Evolutionary conservation across 495 filamentous ascomycete species (phyloP).

Genomic region (Penicillium crystallinum): DNA sequence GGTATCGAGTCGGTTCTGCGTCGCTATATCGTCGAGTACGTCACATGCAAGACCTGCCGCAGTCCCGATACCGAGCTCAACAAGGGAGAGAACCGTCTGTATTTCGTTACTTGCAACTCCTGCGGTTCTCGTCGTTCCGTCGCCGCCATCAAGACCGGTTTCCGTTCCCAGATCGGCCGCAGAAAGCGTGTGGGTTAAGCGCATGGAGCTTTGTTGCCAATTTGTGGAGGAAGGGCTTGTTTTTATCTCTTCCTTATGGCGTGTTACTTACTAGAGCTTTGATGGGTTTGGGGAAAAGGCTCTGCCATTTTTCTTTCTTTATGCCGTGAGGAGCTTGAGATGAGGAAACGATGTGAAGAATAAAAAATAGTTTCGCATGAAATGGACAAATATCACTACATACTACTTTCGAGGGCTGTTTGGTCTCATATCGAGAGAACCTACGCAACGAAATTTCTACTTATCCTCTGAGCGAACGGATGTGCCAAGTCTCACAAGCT

Average conservation of each 20-base stretch:
- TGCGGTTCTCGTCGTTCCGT: slow-evolving; percentile 88
- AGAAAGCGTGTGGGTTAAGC: slow-evolving; percentile 58
- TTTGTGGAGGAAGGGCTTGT: slow-evolving; percentile 17
- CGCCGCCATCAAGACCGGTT: slow-evolving; percentile 98
- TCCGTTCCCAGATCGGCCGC: slow-evolving; percentile 97
- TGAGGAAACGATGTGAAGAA: slow-evolving; percentile 21
- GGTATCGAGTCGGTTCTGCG: slow-evolving; percentile 94
- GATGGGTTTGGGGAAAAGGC: slow-evolving; percentile 10
- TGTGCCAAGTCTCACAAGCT: too few relatives aligned
- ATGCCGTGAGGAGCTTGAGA: slow-evolving; percentile 8
- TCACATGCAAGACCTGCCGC: slow-evolving; percentile 96
- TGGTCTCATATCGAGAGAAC: not conserved
- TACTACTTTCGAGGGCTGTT: not conserved
- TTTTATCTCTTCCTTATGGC: slow-evolving; percentile 22
- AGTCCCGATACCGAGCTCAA: slow-evolving; percentile 91
- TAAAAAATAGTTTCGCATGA: slow-evolving; percentile 21
- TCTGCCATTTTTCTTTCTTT: slow-evolving; percentile 11
- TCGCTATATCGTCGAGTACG: slow-evolving; percentile 96
- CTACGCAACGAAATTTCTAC: not conserved
- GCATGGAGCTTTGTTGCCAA: slow-evolving; percentile 8
- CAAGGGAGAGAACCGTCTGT: slow-evolving; percentile 97
- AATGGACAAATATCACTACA: slow-evolving; percentile 17
- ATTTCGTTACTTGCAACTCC: slow-evolving; percentile 79
- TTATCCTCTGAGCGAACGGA: too few relatives aligned
- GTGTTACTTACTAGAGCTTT: slow-evolving; percentile 17